Conservation (phyloP, 2,329 filamentous ascomycete genomes). For the Trichophyton benhamiae region DNA sequence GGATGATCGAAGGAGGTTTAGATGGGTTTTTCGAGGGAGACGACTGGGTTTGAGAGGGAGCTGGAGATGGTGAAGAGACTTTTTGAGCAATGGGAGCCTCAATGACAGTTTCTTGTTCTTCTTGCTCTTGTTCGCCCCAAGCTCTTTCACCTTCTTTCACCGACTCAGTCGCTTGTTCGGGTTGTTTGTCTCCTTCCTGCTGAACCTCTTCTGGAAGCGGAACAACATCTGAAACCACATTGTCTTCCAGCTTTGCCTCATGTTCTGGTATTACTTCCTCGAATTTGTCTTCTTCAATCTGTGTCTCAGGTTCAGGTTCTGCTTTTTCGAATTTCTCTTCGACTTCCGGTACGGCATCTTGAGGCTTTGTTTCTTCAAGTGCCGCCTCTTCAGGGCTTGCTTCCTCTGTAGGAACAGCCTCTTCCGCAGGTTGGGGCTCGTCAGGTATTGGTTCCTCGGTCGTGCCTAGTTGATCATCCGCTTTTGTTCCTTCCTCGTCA, state of each 20-base stretch:
- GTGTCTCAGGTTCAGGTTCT: neutral
- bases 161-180: constrained; percentile 2
- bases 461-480: neutral
- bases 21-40: constrained; percentile 5
- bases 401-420: neutral
- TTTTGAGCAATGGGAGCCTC: neutral
- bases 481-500: neutral
- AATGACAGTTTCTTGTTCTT: constrained; percentile 9
- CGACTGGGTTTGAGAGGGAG: constrained; percentile 7
- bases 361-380: neutral
- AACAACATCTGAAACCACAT: neutral
- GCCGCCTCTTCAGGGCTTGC: neutral
- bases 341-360: neutral
- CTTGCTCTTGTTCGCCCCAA: constrained; percentile 7
- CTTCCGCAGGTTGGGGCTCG: neutral
- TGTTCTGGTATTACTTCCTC: neutral
- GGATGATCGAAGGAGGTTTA: constrained; percentile 12
- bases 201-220: neutral
- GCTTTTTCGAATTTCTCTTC: neutral
- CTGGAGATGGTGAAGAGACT: neutral
- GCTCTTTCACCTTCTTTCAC: neutral
- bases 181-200: neutral
- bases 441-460: neutral
- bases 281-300: neutral
- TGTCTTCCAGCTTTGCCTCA: neutral